A percentile compares a stretch with the other conserved stretches of the same genome.
phyloP scores from a whole-genome alignment of 176 grass and related monocot genomes.

The Chloris gayana region DNA sequence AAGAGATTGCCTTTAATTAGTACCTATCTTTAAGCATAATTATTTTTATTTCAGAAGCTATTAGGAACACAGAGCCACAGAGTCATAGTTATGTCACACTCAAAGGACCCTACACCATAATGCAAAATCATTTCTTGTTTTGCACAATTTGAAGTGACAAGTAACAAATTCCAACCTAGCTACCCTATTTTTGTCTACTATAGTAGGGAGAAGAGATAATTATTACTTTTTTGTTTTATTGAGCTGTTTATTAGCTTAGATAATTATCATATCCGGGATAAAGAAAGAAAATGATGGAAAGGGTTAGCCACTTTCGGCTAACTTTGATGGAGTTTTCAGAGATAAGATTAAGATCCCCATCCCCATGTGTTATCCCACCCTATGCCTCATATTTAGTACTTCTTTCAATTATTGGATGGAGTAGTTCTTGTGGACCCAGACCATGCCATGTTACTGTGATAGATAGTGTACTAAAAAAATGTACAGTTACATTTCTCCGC shows the following conservation, averaged over 20 bases:
- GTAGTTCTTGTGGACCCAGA: slow-evolving; percentile 36
- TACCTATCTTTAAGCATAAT: slow-evolving; percentile 3
- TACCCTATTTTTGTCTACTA: slow-evolving; percentile 18
- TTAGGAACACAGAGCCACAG: background rate
- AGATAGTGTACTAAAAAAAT: slow-evolving; percentile 28
- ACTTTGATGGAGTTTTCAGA: slow-evolving; percentile 68
- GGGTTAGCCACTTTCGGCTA: slow-evolving; percentile 79
- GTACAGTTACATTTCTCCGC: background rate
- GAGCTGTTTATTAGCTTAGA: slow-evolving; percentile 25
- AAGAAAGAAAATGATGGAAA: slow-evolving; percentile 81
- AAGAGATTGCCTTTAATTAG: slow-evolving; percentile 11
- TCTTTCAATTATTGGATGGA: slow-evolving; percentile 48
- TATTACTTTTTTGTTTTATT: background rate
- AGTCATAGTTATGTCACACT: slow-evolving; percentile 3
- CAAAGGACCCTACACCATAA: background rate
- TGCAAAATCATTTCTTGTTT: background rate
- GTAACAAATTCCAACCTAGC: slow-evolving; percentile 25
- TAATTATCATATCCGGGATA: slow-evolving; percentile 56
- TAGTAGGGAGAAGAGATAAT: background rate
- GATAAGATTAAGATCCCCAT: slow-evolving; percentile 98
- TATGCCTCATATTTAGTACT: slow-evolving; percentile 42
- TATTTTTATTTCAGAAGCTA: background rate
- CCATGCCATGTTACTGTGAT: slow-evolving; percentile 44
- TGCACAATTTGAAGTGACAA: slow-evolving; percentile 13
- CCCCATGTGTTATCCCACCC: slow-evolving; percentile 42